phyloP scores from a whole-genome alignment of 331 rosid genomes.

The Quercus phellos region DNA sequence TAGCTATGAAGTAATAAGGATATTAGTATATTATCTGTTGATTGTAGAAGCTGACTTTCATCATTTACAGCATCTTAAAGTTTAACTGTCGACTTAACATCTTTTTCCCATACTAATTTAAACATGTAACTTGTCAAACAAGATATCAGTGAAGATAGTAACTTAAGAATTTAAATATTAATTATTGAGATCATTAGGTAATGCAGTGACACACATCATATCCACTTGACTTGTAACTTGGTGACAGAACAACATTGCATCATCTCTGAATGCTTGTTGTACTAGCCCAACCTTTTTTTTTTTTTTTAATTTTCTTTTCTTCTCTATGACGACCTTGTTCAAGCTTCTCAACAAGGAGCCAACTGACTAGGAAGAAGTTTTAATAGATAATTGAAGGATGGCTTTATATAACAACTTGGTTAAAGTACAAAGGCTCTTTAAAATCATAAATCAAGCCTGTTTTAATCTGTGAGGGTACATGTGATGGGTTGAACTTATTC shows the following conservation, averaged over 20 bases:
- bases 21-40: background rate
- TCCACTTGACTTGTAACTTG: background rate
- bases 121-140: background rate
- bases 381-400: background rate
- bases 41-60: background rate
- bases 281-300: background rate
- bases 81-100: background rate
- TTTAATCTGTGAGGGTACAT: background rate
- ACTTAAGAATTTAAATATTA: background rate
- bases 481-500: slow-evolving; percentile 1
- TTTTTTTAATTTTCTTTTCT: too few species aligned
- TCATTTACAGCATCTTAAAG: background rate
- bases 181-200: background rate
- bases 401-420: background rate
- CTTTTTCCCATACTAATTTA: background rate
- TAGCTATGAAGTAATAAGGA: background rate
- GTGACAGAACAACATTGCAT: background rate
- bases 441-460: slow-evolving; percentile 8
- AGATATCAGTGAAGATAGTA: background rate
- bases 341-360: background rate
- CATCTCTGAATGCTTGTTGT: background rate
- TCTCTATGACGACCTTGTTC: background rate
- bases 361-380: background rate
- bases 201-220: background rate
- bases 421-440: background rate